These are phyloP conservation scores for Phoma sp. DNA, from an alignment of 2,329 filamentous ascomycete genomes.

Conservation along the genomic window DNA sequence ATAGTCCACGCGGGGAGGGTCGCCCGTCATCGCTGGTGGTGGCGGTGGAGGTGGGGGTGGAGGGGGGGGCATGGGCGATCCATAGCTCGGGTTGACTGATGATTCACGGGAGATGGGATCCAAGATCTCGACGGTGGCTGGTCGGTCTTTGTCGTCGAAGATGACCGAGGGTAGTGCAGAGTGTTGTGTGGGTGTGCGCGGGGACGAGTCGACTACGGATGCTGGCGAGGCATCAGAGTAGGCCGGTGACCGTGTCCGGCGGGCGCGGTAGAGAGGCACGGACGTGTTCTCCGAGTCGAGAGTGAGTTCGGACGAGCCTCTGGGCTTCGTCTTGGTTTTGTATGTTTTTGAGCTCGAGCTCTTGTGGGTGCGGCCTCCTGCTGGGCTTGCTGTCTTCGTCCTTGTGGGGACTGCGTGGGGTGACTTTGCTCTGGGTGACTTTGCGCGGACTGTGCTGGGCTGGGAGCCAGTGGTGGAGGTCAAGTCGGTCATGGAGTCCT, in stretches of 20 bases:
- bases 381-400: slow-evolving; percentile 36
- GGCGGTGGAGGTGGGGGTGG: slow-evolving; percentile 69
- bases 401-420: slow-evolving; percentile 25
- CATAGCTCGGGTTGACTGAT: slow-evolving; percentile 49
- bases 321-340: slow-evolving; percentile 37
- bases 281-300: slow-evolving; percentile 58
- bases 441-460: slow-evolving; percentile 50
- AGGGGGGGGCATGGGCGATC: slow-evolving; percentile 56
- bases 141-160: slow-evolving; percentile 43
- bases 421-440: slow-evolving; percentile 39
- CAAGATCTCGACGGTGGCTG: slow-evolving; percentile 53
- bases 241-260: slow-evolving; percentile 39
- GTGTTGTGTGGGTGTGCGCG: slow-evolving; percentile 54
- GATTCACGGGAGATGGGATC: slow-evolving; percentile 47
- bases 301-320: slow-evolving; percentile 51
- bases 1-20: slow-evolving; percentile 88
- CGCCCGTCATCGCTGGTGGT: slow-evolving; percentile 68
- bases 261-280: slow-evolving; percentile 50
- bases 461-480: slow-evolving; percentile 52
- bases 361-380: slow-evolving; percentile 29
- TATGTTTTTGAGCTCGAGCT: slow-evolving; percentile 27
- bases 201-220: slow-evolving; percentile 54
- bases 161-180: slow-evolving; percentile 45
- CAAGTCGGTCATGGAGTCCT: slow-evolving; percentile 50
- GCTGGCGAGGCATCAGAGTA: slow-evolving; percentile 51